Evolutionary conservation across 139 green algal genomes (phyloP).

Genomic region (Chlorella sp.): DNA sequence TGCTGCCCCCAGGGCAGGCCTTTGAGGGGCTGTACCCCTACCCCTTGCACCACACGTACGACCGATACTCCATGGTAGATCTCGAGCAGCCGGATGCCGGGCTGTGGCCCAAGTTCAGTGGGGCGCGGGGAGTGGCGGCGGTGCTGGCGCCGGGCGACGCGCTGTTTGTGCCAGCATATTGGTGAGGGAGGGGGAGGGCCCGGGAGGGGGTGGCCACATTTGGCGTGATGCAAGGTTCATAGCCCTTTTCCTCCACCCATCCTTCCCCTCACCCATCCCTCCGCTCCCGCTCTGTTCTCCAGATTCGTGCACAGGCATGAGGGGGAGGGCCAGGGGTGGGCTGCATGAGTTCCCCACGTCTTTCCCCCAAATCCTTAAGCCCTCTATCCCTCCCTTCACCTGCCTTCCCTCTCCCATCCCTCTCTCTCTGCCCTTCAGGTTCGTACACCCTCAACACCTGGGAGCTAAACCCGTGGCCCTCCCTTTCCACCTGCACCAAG

Average conservation of each 20-base stretch:
- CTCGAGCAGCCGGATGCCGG: conserved; percentile 61
- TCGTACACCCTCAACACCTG: conserved; percentile 16
- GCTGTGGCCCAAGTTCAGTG: conserved; percentile 54
- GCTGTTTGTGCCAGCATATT: conserved; percentile 72
- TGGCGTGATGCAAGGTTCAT: no score
- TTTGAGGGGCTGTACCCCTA: conserved; percentile 77
- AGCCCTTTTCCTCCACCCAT: no score
- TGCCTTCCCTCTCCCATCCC: background rate
- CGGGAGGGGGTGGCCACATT: background rate
- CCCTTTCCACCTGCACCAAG: background rate
- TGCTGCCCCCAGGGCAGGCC: conserved; percentile 62
- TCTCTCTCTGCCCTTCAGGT: conserved; percentile 2
- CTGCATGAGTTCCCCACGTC: no score
- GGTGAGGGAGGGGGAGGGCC: conserved; percentile 13
- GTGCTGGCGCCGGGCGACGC: conserved; percentile 66
- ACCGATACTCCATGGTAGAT: conserved; percentile 77
- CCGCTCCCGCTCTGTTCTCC: no score
- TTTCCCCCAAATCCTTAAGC: no score
- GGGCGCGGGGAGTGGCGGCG: conserved; percentile 43
- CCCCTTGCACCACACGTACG: conserved; percentile 80
- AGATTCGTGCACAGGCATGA: no score
- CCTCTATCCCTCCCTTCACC: no score
- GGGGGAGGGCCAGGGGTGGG: no score
- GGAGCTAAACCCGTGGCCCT: background rate
- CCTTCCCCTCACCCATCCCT: no score